Evolutionary conservation across 2,329 filamentous ascomycete genomes (phyloP), one percentile per base, ranked within the genome.

Genomic region (Colletotrichum sublineola): DNA sequence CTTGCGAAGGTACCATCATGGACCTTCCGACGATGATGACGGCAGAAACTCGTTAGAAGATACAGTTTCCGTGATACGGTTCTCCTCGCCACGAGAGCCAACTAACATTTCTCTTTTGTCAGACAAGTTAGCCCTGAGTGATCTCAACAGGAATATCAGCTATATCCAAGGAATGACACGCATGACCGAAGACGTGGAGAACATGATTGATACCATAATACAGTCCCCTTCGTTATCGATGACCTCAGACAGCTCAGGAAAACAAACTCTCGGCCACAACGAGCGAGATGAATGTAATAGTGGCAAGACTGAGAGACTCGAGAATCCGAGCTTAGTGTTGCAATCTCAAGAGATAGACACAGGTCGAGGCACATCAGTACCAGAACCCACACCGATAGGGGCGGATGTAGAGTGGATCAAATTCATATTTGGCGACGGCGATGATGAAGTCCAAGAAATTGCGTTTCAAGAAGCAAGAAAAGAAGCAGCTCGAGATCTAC

Each of bases 401-500:
- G n/a, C 12, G 24, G 62, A 69, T 42, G 31, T 46, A 20, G 68
- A 46, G 5, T 75, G 73, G 73, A 63, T 73, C 38, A 61, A 55
- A 12, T 75, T 75, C 42, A 56, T 74, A n/a, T 66, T 74, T n/a
- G 68, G 58, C 14, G 56, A 65, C 8, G 44, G 46, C 11, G 53
- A 38, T 48, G 63, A 73, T 6, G 68, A 67, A 5, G 46, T 29
- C 6, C 44, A 48, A 29, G 67, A 66, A 8, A 7, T 31, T 12
- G 56, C 61, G 9, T 66, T 68, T 38, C 53, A 60, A 36, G 71
- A 68, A 12, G 71, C 71, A 29, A 38, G n/a, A 20, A 40, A 65
- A 18, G 71, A 73, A 31, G 63, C 63, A 20, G 67, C 53, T 31
- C 50, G 55, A 20, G 36, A n/a, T 20, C 38, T 74, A 9, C 66